Evolutionary conservation across 805 yeast species (phyloP).

Genomic region (Middelhovenomyces tepae): DNA sequence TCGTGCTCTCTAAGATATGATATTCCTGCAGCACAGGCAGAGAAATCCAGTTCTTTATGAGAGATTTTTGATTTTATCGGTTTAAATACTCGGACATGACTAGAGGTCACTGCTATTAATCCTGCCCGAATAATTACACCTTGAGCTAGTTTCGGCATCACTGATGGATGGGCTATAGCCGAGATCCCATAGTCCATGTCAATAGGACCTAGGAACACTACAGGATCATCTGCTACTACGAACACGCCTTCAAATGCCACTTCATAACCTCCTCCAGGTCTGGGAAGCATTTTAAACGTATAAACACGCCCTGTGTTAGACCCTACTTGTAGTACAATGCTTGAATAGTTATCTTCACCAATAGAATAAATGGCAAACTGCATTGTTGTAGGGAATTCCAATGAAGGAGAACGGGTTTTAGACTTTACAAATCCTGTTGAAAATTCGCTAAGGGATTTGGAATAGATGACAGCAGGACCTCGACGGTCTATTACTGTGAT

Average conservation of each 20-base stretch:
- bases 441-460: constrained; percentile 5
- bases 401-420: not conserved
- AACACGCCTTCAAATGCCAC: constrained; percentile 43
- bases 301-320: constrained; percentile 65
- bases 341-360: constrained; percentile 60
- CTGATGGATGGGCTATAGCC: constrained; percentile 51
- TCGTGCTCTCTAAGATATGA: constrained; percentile 38
- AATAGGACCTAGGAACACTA: constrained; percentile 47
- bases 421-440: constrained; percentile 2
- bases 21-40: constrained; percentile 42
- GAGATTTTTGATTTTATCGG: constrained; percentile 55
- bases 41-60: constrained; percentile 51
- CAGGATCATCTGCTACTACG: constrained; percentile 42
- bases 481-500: constrained; percentile 69
- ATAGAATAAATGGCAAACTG: constrained; percentile 68
- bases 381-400: constrained; percentile 43
- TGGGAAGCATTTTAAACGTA: constrained; percentile 58
- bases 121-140: constrained; percentile 59
- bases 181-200: constrained; percentile 53
- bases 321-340: constrained; percentile 68
- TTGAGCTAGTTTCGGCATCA: constrained; percentile 48
- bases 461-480: constrained; percentile 54
- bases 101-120: constrained; percentile 43
- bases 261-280: constrained; percentile 49
- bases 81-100: constrained; percentile 55